phyloP scores from a whole-genome alignment of 2,329 filamentous ascomycete genomes.

The Penicillium sp. region DNA sequence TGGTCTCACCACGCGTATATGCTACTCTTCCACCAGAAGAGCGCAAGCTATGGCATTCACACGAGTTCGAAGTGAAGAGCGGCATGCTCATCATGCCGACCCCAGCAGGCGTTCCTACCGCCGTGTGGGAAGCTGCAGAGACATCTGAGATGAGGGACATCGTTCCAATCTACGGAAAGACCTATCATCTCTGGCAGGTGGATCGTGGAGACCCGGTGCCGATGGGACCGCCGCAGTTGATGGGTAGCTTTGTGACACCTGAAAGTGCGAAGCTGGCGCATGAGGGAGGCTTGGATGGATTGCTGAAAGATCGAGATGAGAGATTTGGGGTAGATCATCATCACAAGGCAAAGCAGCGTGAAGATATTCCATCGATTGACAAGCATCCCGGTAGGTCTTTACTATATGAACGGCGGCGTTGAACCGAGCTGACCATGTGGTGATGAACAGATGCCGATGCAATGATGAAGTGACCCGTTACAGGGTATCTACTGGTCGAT shows the following conservation, averaged over 20 bases:
- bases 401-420: neutral
- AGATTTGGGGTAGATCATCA: conserved; percentile 51
- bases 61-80: conserved; percentile 48
- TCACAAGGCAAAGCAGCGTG: conserved; percentile 52
- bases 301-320: conserved; percentile 50
- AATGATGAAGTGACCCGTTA: conserved; percentile 19
- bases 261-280: conserved; percentile 24
- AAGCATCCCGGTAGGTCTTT: conserved; percentile 34
- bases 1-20: conserved; percentile 70
- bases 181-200: conserved; percentile 81
- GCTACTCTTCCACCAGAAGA: conserved; percentile 62
- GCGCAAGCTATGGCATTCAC: conserved; percentile 74
- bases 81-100: conserved; percentile 44
- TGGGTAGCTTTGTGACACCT: conserved; percentile 53
- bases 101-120: conserved; percentile 43
- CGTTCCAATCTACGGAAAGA: conserved; percentile 72
- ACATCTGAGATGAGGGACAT: conserved; percentile 75
- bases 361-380: conserved; percentile 42
- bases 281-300: conserved; percentile 29
- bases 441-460: conserved; percentile 32
- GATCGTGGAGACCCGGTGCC: conserved; percentile 66
- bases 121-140: conserved; percentile 71
- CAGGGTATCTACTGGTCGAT: neutral
- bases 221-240: conserved; percentile 58
- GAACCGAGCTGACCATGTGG: conserved; percentile 3